Evolutionary conservation across 2,329 filamentous ascomycete species (phyloP), one percentile per base, ranked within the genome.

Genomic region (Diaporthe citrichinensis): DNA sequence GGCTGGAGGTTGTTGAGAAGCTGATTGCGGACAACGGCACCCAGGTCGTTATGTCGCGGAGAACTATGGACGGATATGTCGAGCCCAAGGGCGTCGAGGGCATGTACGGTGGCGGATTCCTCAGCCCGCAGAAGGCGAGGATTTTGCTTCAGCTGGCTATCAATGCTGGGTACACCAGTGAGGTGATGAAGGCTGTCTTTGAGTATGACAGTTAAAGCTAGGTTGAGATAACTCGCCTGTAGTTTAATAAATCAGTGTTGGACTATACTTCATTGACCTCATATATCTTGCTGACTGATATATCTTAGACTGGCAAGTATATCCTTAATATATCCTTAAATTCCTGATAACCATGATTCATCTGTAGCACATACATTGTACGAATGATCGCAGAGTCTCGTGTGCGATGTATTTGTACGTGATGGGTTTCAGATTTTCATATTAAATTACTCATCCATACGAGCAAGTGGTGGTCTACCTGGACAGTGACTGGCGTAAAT

Each of bases 81-180:
- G 85, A 86, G 25, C 71, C 74, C 25, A 25, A 53, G 49, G 34
- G 23, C 69, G 78, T 73, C 3, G 80, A 80, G 25, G 84, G 82
- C 57, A 78, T 81, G 1, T 86, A 87, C 61, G 86, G 87, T 1
- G 86, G 86, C 62, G 89, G 89, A 0, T 89, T 88, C 76, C 84
- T 90, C 58, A 90, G 90, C 78, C 89, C 90, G 4, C 86, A 88
- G 78, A 90, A 91, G 81, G 86, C 88, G 41, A 85, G 89, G 57
- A 86, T 91, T 31, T 80, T 90, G 81, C 81, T 91, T 77, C 85
- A 87, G 79, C 81, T 87, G 23, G 84, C 83, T 20, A 72, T 82
- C 17, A 74, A 78, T 72, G 67, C 80, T 81, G 65, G 83, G 78
- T 80, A 79, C 74, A 58, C 49, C 1, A 41, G 36, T 7, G 53